phyloP scores from a whole-genome alignment of 2,329 filamentous ascomycete species.

The Ophiostoma sp. region DNA sequence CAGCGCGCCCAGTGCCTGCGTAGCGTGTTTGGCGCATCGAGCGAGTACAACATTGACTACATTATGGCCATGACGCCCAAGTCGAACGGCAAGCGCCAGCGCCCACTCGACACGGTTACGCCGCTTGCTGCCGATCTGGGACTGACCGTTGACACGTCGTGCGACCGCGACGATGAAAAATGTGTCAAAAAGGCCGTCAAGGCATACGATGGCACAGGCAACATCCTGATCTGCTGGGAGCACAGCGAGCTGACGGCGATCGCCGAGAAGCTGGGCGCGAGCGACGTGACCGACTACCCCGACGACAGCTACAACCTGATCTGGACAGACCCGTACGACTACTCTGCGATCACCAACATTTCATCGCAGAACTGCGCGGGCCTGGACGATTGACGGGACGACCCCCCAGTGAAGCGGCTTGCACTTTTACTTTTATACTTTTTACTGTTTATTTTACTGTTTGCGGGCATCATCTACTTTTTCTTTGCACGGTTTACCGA shows the following conservation, averaged over 20 bases:
- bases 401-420: neutral
- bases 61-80: conserved; percentile 55
- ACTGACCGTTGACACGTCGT: conserved; percentile 49
- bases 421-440: neutral
- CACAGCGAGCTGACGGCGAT: conserved; percentile 50
- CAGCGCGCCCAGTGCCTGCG: conserved; percentile 56
- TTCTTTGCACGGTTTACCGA: neutral
- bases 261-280: conserved; percentile 46
- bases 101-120: conserved; percentile 52
- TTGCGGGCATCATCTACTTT: neutral
- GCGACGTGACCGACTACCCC: conserved; percentile 46
- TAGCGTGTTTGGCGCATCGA: conserved; percentile 48
- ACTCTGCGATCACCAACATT: conserved; percentile 40
- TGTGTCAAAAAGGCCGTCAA: conserved; percentile 50
- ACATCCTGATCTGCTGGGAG: conserved; percentile 50
- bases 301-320: conserved; percentile 49
- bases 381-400: conserved; percentile 37
- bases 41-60: conserved; percentile 50
- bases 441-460: neutral
- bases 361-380: conserved; percentile 51
- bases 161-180: conserved; percentile 49
- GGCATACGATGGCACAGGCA: conserved; percentile 44
- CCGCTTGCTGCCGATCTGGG: conserved; percentile 53
- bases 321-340: conserved; percentile 51
- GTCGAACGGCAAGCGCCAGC: conserved; percentile 45